These are phyloP conservation scores for Xerocomus cyaneibrunnescens DNA, from an alignment of 1,284 basidiomycete genomes.

Conservation along the genomic window DNA sequence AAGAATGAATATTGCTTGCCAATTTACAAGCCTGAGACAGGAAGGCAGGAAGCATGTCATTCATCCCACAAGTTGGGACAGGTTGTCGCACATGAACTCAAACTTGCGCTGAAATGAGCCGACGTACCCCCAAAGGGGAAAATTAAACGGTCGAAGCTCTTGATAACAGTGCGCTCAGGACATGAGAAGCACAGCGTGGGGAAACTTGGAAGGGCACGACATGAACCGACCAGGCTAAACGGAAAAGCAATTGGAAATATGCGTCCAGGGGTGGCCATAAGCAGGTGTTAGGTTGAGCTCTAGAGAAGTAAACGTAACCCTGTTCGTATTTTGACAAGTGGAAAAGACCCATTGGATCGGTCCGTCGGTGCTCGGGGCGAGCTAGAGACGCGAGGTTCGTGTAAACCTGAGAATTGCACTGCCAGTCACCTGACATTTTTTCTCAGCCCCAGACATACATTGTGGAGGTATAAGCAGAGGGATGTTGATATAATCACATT, in stretches of 20 bases:
- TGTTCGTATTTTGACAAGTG: conserved; percentile 5
- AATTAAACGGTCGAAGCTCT: conserved; percentile 15
- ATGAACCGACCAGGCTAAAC: conserved; percentile 3
- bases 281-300: not conserved
- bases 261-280: conserved; percentile 6
- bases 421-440: not conserved
- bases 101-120: not conserved
- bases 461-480: not conserved
- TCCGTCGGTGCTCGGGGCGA: not conserved
- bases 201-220: not conserved
- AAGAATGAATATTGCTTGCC: not conserved
- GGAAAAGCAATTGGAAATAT: not conserved
- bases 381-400: not conserved
- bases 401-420: conserved; percentile 3
- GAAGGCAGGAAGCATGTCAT: not conserved
- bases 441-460: conserved; percentile 1
- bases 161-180: conserved; percentile 7
- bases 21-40: not conserved
- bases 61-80: conserved; percentile 5
- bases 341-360: not conserved
- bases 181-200: conserved; percentile 23
- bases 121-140: conserved; percentile 4
- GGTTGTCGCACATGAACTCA: conserved; percentile 5
- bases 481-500: not conserved
- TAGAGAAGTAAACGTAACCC: conserved; percentile 14